Evolutionary conservation across 2,329 filamentous ascomycete species (phyloP).

Genomic region (Fusarium nygamai): DNA sequence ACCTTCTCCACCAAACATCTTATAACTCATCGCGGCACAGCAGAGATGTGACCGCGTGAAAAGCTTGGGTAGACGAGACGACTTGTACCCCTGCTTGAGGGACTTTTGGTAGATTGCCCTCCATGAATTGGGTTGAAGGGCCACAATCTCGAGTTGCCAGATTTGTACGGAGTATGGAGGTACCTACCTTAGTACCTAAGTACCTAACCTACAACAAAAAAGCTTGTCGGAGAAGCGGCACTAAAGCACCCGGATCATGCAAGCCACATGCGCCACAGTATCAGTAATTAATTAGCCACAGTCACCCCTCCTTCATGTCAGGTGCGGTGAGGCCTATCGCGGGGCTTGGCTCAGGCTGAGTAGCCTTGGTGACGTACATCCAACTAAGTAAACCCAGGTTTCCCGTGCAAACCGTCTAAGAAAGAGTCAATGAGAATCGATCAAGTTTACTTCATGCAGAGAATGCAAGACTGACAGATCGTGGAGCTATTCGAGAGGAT

Average conservation of each 20-base stretch:
- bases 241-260: not conserved
- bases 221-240: conserved; percentile 4
- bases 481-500: conserved; percentile 6
- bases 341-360: conserved; percentile 37
- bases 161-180: not conserved
- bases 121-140: conserved; percentile 3
- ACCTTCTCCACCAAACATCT: conserved; percentile 27
- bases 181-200: not conserved
- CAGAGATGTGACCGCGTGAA: conserved; percentile 28
- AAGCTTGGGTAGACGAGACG: not conserved
- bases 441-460: not conserved
- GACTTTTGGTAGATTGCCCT: conserved; percentile 27
- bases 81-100: conserved; percentile 26
- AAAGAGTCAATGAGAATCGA: not conserved
- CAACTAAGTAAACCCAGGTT: not conserved
- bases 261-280: conserved; percentile 3
- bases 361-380: conserved; percentile 31
- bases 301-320: conserved; percentile 12
- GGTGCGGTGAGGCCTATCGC: conserved; percentile 18
- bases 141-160: conserved; percentile 10
- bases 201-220: not conserved
- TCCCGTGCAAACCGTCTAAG: conserved; percentile 13
- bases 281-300: not conserved
- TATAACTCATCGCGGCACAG: conserved; percentile 26
- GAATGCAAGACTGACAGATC: conserved; percentile 19